Evolutionary conservation across 495 filamentous ascomycete species (phyloP).

Genomic region (Chlorociboria aeruginascens): DNA sequence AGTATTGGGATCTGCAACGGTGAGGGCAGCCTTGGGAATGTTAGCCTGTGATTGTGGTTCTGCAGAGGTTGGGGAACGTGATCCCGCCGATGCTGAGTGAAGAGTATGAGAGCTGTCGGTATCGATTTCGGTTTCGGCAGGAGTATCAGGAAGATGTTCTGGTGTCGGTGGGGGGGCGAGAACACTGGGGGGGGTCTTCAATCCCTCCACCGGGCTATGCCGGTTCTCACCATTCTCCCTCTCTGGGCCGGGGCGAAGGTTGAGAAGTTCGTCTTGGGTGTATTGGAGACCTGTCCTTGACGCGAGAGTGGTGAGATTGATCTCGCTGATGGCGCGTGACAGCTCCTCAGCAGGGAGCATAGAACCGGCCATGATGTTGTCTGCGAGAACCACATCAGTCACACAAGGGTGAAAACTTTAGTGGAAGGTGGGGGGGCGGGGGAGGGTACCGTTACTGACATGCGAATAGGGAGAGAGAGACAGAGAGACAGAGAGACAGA

Average conservation of each 20-base stretch:
- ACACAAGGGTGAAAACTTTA: too few relatives aligned
- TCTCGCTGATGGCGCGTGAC: slow-evolving; percentile 8
- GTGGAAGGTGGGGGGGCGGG: too few relatives aligned
- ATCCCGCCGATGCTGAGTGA: too few relatives aligned
- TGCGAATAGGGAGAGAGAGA: not conserved
- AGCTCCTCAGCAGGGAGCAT: not conserved
- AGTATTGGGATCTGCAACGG: too few relatives aligned
- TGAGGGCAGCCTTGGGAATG: too few relatives aligned
- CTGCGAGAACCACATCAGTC: too few relatives aligned
- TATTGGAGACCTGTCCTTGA: not conserved
- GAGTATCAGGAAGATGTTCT: not conserved
- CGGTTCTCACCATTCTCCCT: not conserved
- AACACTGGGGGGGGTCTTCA: not conserved
- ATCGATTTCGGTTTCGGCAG: slow-evolving; percentile 6
- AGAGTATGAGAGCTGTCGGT: too few relatives aligned
- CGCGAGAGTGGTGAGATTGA: slow-evolving; percentile 6
- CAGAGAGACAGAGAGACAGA: not conserved
- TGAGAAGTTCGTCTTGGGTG: slow-evolving; percentile 8
- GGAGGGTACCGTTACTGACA: not conserved
- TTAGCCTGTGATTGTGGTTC: too few relatives aligned
- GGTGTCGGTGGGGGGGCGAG: not conserved
- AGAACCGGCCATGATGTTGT: not conserved
- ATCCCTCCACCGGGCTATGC: not conserved
- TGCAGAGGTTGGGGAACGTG: too few relatives aligned
- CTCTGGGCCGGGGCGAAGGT: not conserved